These are phyloP conservation scores for Trichophyton verrucosum DNA, from an alignment of 2,329 filamentous ascomycete species.

Conservation along the genomic window DNA sequence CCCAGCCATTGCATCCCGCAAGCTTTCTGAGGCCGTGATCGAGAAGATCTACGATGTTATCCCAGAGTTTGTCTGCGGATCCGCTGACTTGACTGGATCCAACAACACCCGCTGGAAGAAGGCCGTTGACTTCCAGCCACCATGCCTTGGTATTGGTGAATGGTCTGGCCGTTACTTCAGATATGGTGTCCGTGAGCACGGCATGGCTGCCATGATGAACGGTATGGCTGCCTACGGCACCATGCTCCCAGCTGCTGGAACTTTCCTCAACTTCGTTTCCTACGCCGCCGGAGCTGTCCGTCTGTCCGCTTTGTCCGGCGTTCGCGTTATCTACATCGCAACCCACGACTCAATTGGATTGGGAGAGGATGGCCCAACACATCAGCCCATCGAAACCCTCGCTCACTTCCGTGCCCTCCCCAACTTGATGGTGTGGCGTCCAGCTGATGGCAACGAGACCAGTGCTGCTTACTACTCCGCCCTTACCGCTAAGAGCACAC, in stretches of 20 bases:
- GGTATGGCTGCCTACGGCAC: slow-evolving; percentile 92
- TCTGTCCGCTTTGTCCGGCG: slow-evolving; percentile 80
- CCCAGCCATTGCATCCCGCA: slow-evolving; percentile 76
- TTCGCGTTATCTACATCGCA: slow-evolving; percentile 87
- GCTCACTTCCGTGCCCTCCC: slow-evolving; percentile 97
- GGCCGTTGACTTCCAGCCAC: slow-evolving; percentile 93
- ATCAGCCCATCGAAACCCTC: slow-evolving; percentile 97
- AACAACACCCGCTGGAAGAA: slow-evolving; percentile 99
- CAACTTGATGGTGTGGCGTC: slow-evolving; percentile 99
- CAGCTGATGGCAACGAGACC: slow-evolving; percentile 96
- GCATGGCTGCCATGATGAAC: slow-evolving; percentile 44
- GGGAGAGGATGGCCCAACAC: slow-evolving; percentile 94
- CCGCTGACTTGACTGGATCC: slow-evolving; percentile 93
- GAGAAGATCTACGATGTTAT: slow-evolving; percentile 70
- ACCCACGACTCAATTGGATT: slow-evolving; percentile 99
- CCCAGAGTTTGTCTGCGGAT: slow-evolving; percentile 89
- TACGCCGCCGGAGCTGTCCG: slow-evolving; percentile 93
- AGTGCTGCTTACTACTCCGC: slow-evolving; percentile 95
- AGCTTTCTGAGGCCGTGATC: slow-evolving; percentile 90
- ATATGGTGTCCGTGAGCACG: slow-evolving; percentile 42
- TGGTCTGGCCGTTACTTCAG: slow-evolving; percentile 74
- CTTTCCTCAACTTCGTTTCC: slow-evolving; percentile 98
- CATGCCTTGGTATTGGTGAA: slow-evolving; percentile 70
- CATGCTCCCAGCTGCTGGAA: slow-evolving; percentile 84
- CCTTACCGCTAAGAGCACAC: slow-evolving; percentile 77